Percentiles rank a stretch among this genome's conserved stretches.
phyloP scores from a whole-genome alignment of 2,329 filamentous ascomycete species.

The Cryphonectria japonica region DNA sequence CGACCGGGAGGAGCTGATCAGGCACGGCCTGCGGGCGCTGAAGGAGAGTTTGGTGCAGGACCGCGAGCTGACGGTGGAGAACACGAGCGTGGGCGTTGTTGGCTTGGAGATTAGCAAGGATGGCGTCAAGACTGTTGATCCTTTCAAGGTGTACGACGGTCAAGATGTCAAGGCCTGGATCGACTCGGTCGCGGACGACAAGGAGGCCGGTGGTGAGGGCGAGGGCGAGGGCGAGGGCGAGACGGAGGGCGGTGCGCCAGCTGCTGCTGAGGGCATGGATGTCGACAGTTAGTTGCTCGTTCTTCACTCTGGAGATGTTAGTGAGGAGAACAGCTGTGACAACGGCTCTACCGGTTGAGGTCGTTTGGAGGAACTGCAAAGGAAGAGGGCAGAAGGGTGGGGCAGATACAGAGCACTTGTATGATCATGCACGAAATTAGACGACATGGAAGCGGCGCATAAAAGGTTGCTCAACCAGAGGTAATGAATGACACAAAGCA shows the following conservation, averaged over 20 bases:
- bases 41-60: conserved; percentile 97
- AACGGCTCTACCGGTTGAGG: background rate
- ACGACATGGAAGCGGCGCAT: conserved; percentile 23
- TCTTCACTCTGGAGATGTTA: background rate
- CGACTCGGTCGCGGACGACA: conserved; percentile 68
- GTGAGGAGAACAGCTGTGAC: conserved; percentile 8
- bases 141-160: conserved; percentile 89
- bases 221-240: conserved; percentile 41
- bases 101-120: conserved; percentile 59
- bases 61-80: conserved; percentile 95
- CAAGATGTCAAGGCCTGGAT: conserved; percentile 85
- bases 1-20: conserved; percentile 82
- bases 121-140: conserved; percentile 66
- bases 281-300: conserved; percentile 42
- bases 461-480: conserved; percentile 14
- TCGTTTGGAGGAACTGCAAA: background rate
- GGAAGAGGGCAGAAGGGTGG: background rate
- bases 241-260: conserved; percentile 31
- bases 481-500: conserved; percentile 16
- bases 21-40: conserved; percentile 85
- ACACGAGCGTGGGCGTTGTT: conserved; percentile 88
- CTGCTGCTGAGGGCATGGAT: conserved; percentile 48
- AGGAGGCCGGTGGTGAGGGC: conserved; percentile 50
- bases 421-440: conserved; percentile 25
- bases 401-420: conserved; percentile 15